Evolutionary conservation across 179 eudicot genomes (phyloP), one percentile per base, ranked within the genome.

Genomic region (Spinacia oleracea): DNA sequence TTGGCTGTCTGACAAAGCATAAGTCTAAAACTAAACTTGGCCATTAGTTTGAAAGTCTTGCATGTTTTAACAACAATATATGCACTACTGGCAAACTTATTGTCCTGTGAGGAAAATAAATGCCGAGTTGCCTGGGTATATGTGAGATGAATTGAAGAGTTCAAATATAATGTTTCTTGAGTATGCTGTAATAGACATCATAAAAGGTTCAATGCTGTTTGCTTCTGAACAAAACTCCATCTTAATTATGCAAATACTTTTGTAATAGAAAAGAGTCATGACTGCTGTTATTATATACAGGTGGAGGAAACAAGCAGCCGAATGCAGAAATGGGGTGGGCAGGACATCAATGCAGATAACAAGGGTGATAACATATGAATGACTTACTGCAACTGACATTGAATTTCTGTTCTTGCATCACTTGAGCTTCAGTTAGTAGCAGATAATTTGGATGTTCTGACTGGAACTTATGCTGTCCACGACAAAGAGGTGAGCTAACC

Each of bases 251-350:
- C 20, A 48, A 11, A 2, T 48, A 11, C 15, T 6, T 2, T 11
- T 18, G 18, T 48, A 8, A n/a, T 6, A 6, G 60, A n/a, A 25
- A 55, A 0, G 6, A 56, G 63, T 8, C 63, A n/a, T 58, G 63
- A 58, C 63, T 58, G 3, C 32, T 3, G 14, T 9, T 9, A 8
- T 3, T 31, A 10, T n/a, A 58, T 69, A 74, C 81, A 91, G 93
- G 96, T 85, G 76, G 88, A 87, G 80, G 80, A 88, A 75, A 85
- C 93, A 20, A 46, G 83, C 20, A 86, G 84, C 27, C 88, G 96
- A 0, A 88, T 91, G 93, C 72, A 79, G 46, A 75, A 82, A 60
- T 91, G 93, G 93, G 96, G 92, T 73, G 91, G 93, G 31, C 87
- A 85, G 59, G 86, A 87, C 6, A 77, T 42, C 67, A 45, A 50